Base-by-base conservation (phyloP, 1,284 basidiomycete genomes). In the Rhodotorula sp. region DNA sequence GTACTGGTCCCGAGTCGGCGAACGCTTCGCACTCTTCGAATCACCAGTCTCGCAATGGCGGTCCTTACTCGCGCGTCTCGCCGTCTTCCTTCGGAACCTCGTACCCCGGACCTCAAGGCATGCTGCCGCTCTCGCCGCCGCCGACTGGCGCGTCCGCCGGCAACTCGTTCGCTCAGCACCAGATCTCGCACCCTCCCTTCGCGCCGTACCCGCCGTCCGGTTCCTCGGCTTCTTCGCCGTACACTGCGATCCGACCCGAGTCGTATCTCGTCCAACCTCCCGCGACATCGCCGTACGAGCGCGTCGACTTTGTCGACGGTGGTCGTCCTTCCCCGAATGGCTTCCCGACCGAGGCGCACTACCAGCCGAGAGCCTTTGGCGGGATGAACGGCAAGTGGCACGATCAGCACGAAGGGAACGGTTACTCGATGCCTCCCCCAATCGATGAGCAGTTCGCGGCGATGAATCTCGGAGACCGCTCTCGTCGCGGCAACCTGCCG, bases 71-170 rank as follows among this genome's bases (percentile, higher is more conserved):
- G 12, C 72, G 74, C n/a, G 69, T 70, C 8, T 74, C 74, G 39
- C 73, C 74, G 3, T 73, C 74, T 23, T 60, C 76, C 20, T 78
- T 58, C 67, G 8, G 62, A 58, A 21, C 54, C 29, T 6, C 64
- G 26, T 12, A 51, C 62, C 15, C 68, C 46, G 64, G 18, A 62
- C 54, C n/a, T 15, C 51, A 49, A 63, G 60, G 48, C 29, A 47
- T 56, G 66, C 58, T 77, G 26, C 73, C 75, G 5, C 67, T 78
- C 51, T 75, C 77, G 15, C 74, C 76, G 12, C 69, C 77, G 12
- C 71, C 74, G 7, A 69, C 72, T 5, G 74, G 68, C 18, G 71
- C 72, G 2, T 67, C 68, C 20, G 59, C 59, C 31, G 39, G 34
- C 14, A 51, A 23, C 31, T 49, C 63, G 20, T 64, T 64, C 51